A percentile compares a stretch with the other conserved stretches of the same genome.
These are phyloP conservation scores for Diaporthe ampelina DNA, from an alignment of 2,329 filamentous ascomycete genomes.

Conservation along the genomic window DNA sequence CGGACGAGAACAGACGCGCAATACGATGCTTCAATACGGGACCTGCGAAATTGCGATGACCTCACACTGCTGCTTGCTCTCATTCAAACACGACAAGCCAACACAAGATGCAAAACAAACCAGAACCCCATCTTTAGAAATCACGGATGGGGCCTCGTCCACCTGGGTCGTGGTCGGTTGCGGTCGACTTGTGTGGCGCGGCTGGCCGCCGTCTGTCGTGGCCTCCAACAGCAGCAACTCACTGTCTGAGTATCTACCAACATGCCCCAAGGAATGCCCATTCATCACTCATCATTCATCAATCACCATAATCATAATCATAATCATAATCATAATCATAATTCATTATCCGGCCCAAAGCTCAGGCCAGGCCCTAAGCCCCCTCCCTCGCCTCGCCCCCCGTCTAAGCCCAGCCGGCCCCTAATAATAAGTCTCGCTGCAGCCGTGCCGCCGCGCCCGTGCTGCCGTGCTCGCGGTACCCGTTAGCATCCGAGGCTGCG, in stretches of 20 bases:
- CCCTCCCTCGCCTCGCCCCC: conserved; percentile 3
- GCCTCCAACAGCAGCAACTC: neutral
- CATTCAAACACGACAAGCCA: conserved; percentile 23
- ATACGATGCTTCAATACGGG: conserved; percentile 33
- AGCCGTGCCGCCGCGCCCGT: conserved; percentile 28
- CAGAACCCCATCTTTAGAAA: neutral
- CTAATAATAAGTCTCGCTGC: conserved; percentile 32
- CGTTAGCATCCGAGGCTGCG: conserved; percentile 26
- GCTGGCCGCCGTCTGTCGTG: neutral
- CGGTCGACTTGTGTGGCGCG: conserved; percentile 2
- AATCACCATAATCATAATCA: too few species aligned
- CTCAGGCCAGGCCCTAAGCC: conserved; percentile 11
- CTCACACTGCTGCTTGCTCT: conserved; percentile 28
- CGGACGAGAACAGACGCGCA: conserved; percentile 8
- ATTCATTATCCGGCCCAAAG: neutral
- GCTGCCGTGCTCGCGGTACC: conserved; percentile 14
- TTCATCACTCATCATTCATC: too few species aligned
- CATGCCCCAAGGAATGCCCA: too few species aligned
- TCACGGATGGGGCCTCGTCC: neutral
- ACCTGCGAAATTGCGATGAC: conserved; percentile 40
- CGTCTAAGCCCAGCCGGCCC: conserved; percentile 23
- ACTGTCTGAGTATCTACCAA: too few species aligned
- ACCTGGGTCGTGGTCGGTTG: neutral
- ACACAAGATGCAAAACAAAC: conserved; percentile 7
- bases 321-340: neutral